Evolutionary conservation across 176 grass and related monocot genomes (phyloP), one percentile per base, ranked within the genome.

Genomic region (Alopecurus myosuroides): DNA sequence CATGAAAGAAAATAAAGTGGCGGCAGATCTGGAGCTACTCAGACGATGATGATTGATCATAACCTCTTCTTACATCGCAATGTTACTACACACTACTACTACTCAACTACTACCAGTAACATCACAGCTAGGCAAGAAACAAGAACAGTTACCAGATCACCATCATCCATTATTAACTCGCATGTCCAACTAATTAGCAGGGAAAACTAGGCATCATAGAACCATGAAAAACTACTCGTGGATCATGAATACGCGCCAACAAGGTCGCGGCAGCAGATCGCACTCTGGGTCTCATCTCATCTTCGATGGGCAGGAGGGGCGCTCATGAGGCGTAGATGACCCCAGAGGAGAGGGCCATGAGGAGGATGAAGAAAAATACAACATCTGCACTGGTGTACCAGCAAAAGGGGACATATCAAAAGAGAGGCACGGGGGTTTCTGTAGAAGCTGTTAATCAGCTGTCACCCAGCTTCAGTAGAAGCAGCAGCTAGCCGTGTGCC

Each of bases 271-370:
- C 53, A 25, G 46, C 87, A 80, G 65, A 88, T 89, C 87, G 28
- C 86, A 31, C 68, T 40, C 70, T 49, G n/a, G 9, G 37, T 46
- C 39, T 61, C 39, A 17, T 74, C n/a, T n/a, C n/a, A n/a, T n/a
- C n/a, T n/a, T 63, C 1, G 60, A 8, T 49, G 3, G 9, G 26
- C 52, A 5, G n/a, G 2, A 40, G 19, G 6, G n/a, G 28, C 39
- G 1, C 9, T 93, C 89, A 92, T 88, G 87, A 94, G 81, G 82
- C 93, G 77, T 94, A 91, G 77, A 92, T 88, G 83, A 91, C 83
- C 28, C 97, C 97, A 67, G 89, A 92, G 56, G 97, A 99, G 41
- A 99, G 88, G 9, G 97, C 89, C 93, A 99, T 99, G 64, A 99
- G 91, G 14, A 99, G 89, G 48, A 96, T 84, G 40, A n/a, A n/a